Conservation (phyloP, 805 yeast genomes). For the Nakazawaea holstii region DNA sequence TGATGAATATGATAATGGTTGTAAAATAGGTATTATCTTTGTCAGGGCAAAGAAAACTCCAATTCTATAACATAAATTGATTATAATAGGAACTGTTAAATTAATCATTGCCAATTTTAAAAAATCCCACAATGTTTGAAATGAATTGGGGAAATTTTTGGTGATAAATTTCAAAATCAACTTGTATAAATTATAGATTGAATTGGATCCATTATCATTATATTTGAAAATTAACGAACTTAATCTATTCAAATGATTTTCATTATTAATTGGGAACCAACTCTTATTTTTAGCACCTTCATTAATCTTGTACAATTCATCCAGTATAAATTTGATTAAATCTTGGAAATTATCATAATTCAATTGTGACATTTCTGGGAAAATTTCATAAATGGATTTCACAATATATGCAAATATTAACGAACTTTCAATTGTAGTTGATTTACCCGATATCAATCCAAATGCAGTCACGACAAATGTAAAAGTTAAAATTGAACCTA, state of each 20-base stretch:
- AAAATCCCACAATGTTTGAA: conserved; percentile 50
- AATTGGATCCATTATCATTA: neutral
- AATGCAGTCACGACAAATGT: conserved; percentile 70
- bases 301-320: conserved; percentile 28
- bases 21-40: conserved; percentile 71
- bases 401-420: conserved; percentile 86
- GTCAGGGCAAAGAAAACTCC: conserved; percentile 87
- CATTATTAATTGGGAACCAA: conserved; percentile 13
- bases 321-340: conserved; percentile 28
- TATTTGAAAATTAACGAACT: conserved; percentile 5
- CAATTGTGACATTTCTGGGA: conserved; percentile 73
- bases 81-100: conserved; percentile 72
- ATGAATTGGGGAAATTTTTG: conserved; percentile 47
- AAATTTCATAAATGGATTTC: conserved; percentile 86
- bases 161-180: conserved; percentile 34
- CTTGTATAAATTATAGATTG: conserved; percentile 14
- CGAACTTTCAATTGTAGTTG: conserved; percentile 88
- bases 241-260: neutral
- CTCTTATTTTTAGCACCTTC: conserved; percentile 23
- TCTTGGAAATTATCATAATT: conserved; percentile 22
- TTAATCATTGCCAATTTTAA: conserved; percentile 49
- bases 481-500: conserved; percentile 80
- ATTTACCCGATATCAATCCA: conserved; percentile 79
- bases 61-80: conserved; percentile 80
- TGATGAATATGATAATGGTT: conserved; percentile 20